Evolutionary conservation across 2,329 filamentous ascomycete species (phyloP).

Genomic region (Helminthosporium solani): DNA sequence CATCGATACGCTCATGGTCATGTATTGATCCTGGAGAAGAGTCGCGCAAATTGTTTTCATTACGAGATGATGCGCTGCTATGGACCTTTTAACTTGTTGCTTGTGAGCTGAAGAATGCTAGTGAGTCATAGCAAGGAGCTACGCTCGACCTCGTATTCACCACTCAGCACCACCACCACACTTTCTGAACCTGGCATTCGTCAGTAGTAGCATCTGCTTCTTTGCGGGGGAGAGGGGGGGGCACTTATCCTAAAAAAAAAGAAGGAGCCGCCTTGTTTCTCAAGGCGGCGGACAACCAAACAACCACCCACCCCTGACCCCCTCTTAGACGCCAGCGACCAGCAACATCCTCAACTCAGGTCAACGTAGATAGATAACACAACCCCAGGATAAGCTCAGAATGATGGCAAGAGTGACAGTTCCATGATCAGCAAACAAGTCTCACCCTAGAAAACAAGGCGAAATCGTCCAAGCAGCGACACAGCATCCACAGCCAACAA

Average conservation of each 20-base stretch:
- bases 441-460: slow-evolving; percentile 5
- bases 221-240: slow-evolving; percentile 21
- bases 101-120: background rate
- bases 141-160: background rate
- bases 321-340: slow-evolving; percentile 17
- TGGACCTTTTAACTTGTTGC: background rate
- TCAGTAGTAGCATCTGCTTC: slow-evolving; percentile 28
- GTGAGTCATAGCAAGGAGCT: background rate
- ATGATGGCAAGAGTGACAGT: slow-evolving; percentile 14
- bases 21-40: background rate
- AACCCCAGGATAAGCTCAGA: slow-evolving; percentile 23
- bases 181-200: background rate
- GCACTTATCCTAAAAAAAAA: slow-evolving; percentile 50
- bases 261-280: slow-evolving; percentile 21
- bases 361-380: slow-evolving; percentile 3
- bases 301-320: slow-evolving; percentile 17
- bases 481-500: slow-evolving; percentile 15
- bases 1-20: background rate
- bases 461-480: slow-evolving; percentile 12
- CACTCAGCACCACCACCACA: too few relatives aligned
- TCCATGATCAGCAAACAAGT: slow-evolving; percentile 13
- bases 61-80: background rate
- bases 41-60: background rate
- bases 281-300: slow-evolving; percentile 21
- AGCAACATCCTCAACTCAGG: slow-evolving; percentile 6